Evolutionary conservation across 2,329 filamentous ascomycete species (phyloP), one percentile per base, ranked within the genome.

Genomic region (Venturia effusa): DNA sequence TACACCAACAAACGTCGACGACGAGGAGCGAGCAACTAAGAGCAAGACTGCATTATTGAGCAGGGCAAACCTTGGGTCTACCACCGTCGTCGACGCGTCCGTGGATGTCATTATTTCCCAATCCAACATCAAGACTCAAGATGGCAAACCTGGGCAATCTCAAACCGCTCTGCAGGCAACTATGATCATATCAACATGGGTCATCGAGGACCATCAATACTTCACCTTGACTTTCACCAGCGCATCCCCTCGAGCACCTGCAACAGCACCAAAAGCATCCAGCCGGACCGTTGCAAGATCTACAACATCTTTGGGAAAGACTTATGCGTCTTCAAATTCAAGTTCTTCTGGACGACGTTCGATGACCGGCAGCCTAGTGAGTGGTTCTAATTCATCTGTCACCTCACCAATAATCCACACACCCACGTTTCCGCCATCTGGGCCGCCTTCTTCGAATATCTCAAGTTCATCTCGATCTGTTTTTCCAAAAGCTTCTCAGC

Each of bases 101-200:
- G 81, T 89, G 6, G 87, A 91, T 66, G 86, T 92, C 0, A 77
- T 89, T 34, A 81, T 91, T 57, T 71, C 74, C 68, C 48, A 60
- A 6, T 48, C 48, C 10, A 48, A 17, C 13, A 13, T 19, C 15
- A 48, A 37, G 39, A 51, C 22, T 22, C 0, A 71, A 75, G 30
- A 73, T 76, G 24, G 68, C 69, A 27, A 72, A 69, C 19, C 45
- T 17, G 24, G n/a, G 24, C 34, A 37, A 8, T 41, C 41, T 37
- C n/a, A 51, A 19, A 7, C 6, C 11, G 30, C 64, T 27, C 43
- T 84, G 0, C 83, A 84, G 67, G 86, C 88, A 27, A 88, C 87
- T 67, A 89, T 92, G 86, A 89, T 91, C 59, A 84, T 92, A 27
- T 88, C 86, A 0, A 83, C 89, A 7, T 92, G 88, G 86, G 78